phyloP scores from a whole-genome alignment of 805 yeast species.

The Suhomyces tanzawaensis region DNA sequence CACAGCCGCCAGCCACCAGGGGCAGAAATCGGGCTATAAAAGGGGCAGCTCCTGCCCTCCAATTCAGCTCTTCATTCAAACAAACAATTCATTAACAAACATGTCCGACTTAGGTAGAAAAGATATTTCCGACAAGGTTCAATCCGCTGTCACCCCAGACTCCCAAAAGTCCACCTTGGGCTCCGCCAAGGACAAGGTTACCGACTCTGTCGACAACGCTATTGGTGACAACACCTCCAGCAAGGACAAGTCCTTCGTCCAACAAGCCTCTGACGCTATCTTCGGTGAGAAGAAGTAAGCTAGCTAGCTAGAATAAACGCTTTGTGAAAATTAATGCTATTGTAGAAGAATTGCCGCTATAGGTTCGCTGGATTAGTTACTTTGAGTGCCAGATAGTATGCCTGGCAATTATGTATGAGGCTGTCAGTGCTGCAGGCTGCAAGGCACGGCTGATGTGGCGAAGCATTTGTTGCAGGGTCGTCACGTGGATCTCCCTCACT shows the following conservation, averaged over 20 bases:
- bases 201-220: constrained; percentile 35
- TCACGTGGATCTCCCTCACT: too few species aligned
- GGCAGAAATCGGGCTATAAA: background rate
- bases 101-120: constrained; percentile 47
- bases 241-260: constrained; percentile 39
- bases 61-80: background rate
- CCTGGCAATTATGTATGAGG: too few species aligned
- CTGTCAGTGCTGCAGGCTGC: too few species aligned
- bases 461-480: too few species aligned
- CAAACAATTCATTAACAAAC: constrained; percentile 5
- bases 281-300: constrained; percentile 36
- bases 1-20: background rate
- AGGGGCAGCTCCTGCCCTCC: background rate
- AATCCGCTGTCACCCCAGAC: constrained; percentile 41
- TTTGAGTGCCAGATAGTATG: too few species aligned
- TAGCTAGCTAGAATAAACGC: background rate
- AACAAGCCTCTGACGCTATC: constrained; percentile 44
- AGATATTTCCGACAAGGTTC: constrained; percentile 38
- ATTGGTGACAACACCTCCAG: constrained; percentile 35
- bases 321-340: background rate
- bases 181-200: constrained; percentile 36
- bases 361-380: too few species aligned
- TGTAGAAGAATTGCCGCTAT: too few species aligned
- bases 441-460: too few species aligned
- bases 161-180: constrained; percentile 38